phyloP scores from a whole-genome alignment of 2,329 filamentous ascomycete genomes.

The Amphichorda felina region DNA sequence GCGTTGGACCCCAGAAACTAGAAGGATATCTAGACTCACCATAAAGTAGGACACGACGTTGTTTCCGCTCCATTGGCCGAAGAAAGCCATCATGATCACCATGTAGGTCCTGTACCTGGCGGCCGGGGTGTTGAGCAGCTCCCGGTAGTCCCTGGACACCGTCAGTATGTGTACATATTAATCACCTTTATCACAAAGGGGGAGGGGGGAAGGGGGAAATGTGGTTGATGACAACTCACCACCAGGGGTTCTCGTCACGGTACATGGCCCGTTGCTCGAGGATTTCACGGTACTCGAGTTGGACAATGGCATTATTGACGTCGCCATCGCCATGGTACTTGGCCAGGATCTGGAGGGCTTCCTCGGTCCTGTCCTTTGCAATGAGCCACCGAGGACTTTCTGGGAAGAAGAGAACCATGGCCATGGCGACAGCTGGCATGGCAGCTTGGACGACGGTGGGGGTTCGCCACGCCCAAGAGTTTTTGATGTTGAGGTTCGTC shows the following conservation, averaged over 20 bases:
- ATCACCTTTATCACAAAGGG: no score
- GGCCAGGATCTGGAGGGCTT: conserved; percentile 42
- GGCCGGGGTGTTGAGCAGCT: conserved; percentile 34
- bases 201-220: no score
- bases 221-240: no score
- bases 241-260: conserved; percentile 44
- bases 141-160: conserved; percentile 31
- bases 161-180: no score
- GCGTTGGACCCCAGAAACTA: neutral
- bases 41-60: conserved; percentile 29
- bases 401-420: conserved; percentile 49
- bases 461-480: conserved; percentile 42
- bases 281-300: conserved; percentile 45
- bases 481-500: conserved; percentile 11
- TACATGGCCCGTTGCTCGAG: conserved; percentile 34
- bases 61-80: conserved; percentile 34
- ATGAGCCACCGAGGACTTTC: conserved; percentile 52
- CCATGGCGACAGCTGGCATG: conserved; percentile 43
- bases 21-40: neutral
- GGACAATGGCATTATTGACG: conserved; percentile 35
- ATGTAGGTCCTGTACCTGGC: conserved; percentile 36
- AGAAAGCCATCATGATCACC: conserved; percentile 39
- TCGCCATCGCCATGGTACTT: conserved; percentile 50
- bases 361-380: conserved; percentile 39
- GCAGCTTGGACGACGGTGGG: conserved; percentile 42